A percentile compares a stretch with the other conserved stretches of the same genome.
Evolutionary conservation across 176 grass and related monocot species (phyloP).

Genomic region (Guadua angustifolia): DNA sequence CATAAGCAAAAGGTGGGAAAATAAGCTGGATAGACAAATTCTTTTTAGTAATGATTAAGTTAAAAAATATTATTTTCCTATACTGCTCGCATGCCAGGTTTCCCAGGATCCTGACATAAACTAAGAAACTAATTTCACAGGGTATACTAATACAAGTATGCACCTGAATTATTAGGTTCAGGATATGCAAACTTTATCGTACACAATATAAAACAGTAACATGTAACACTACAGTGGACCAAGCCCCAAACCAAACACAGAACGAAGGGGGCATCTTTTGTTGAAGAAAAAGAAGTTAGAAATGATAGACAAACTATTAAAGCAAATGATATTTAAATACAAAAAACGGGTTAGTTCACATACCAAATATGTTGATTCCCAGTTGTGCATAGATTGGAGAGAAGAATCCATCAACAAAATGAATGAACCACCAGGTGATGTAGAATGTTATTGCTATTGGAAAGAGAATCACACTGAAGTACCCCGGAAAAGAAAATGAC

Average conservation of each 20-base stretch:
- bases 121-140: not conserved
- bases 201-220: not conserved
- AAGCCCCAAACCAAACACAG: constrained; percentile 18
- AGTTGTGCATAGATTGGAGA: constrained; percentile 93
- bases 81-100: not conserved
- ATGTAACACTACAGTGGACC: not conserved
- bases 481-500: constrained; percentile 12
- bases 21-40: constrained; percentile 5
- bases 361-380: constrained; percentile 94
- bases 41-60: constrained; percentile 10
- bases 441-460: constrained; percentile 97
- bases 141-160: not conserved
- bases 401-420: constrained; percentile 97
- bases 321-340: not conserved
- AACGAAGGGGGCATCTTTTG: not conserved
- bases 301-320: not conserved
- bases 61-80: constrained; percentile 17
- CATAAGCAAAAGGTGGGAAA: not conserved
- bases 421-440: constrained; percentile 99
- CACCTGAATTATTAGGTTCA: not conserved
- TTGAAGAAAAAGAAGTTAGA: constrained; percentile 20
- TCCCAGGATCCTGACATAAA: not conserved
- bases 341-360: constrained; percentile 3
- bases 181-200: not conserved
- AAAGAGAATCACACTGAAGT: constrained; percentile 84